Evolutionary conservation across 1,284 basidiomycete genomes (phyloP).

Genomic region (Tranzscheliella williamsii): DNA sequence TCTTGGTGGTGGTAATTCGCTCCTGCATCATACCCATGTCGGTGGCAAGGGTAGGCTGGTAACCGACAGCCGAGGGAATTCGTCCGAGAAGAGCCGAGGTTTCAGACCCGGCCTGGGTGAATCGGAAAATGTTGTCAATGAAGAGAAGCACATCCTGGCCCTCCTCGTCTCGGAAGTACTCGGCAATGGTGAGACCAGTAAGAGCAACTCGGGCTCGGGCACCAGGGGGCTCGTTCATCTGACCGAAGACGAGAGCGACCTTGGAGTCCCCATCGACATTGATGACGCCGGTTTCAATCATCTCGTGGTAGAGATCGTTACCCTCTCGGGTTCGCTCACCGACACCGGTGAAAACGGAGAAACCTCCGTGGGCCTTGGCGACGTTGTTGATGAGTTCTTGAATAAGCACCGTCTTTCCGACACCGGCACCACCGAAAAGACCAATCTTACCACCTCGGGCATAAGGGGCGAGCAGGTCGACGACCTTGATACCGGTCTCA

Average conservation of each 20-base stretch:
- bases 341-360: conserved; percentile 99
- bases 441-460: conserved; percentile 99
- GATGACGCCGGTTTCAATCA: conserved; percentile 99
- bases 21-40: conserved; percentile 99
- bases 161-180: conserved; percentile 99
- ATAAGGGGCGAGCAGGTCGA: conserved; percentile 97
- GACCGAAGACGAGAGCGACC: conserved; percentile 99
- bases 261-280: conserved; percentile 93
- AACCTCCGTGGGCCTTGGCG: conserved; percentile 99
- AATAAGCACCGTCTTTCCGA: conserved; percentile 99
- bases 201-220: conserved; percentile 99
- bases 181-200: conserved; percentile 96
- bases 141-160: conserved; percentile 99
- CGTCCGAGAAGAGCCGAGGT: conserved; percentile 99
- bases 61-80: conserved; percentile 99
- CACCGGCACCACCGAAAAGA: conserved; percentile 99
- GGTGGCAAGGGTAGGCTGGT: conserved; percentile 98
- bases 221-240: conserved; percentile 99
- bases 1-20: conserved; percentile 99
- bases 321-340: conserved; percentile 99
- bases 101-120: conserved; percentile 99
- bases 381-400: conserved; percentile 99
- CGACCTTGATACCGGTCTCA: conserved; percentile 99
- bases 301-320: conserved; percentile 99
- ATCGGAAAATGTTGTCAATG: conserved; percentile 94